phyloP scores from a whole-genome alignment of 495 filamentous ascomycete genomes.

The Podospora australis region DNA sequence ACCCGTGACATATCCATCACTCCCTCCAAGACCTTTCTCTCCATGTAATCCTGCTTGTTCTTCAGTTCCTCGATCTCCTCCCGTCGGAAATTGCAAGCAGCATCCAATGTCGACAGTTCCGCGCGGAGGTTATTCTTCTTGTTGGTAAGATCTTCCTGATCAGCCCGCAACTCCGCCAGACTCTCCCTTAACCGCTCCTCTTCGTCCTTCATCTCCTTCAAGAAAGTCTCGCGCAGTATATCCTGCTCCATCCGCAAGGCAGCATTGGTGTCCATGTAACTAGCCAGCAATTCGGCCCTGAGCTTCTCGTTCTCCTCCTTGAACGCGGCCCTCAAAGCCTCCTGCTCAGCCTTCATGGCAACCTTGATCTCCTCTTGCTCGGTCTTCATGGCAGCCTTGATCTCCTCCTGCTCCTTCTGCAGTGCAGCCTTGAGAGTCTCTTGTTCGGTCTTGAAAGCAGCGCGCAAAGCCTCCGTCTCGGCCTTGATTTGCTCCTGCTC shows the following conservation, averaged over 20 bases:
- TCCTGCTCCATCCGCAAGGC: constrained; percentile 14
- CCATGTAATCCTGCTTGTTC: constrained; percentile 73
- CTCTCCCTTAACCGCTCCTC: constrained; percentile 33
- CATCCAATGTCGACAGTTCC: constrained; percentile 82
- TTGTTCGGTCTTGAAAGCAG: constrained; percentile 52
- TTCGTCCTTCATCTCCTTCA: constrained; percentile 20
- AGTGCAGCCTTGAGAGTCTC: constrained; percentile 65
- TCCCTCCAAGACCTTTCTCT: constrained; percentile 87
- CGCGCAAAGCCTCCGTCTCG: constrained; percentile 54
- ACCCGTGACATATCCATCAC: constrained; percentile 92
- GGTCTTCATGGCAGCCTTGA: constrained; percentile 16
- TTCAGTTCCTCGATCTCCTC: constrained; percentile 91
- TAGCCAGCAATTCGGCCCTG: constrained; percentile 6
- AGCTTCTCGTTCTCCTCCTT: constrained; percentile 20
- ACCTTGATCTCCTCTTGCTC: constrained; percentile 14
- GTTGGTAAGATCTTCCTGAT: constrained; percentile 63
- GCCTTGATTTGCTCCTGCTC: constrained; percentile 65
- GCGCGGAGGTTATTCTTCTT: constrained; percentile 72
- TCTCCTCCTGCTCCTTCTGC: constrained; percentile 15
- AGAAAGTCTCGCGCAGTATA: constrained; percentile 8
- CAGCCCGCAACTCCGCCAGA: constrained; percentile 45
- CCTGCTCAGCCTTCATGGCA: constrained; percentile 23
- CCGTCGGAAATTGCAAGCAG: constrained; percentile 75
- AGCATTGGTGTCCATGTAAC: constrained; percentile 6
- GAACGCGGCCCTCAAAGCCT: constrained; percentile 17